Evolutionary conservation across 2,329 filamentous ascomycete genomes (phyloP).

Genomic region (Alternaria solani): DNA sequence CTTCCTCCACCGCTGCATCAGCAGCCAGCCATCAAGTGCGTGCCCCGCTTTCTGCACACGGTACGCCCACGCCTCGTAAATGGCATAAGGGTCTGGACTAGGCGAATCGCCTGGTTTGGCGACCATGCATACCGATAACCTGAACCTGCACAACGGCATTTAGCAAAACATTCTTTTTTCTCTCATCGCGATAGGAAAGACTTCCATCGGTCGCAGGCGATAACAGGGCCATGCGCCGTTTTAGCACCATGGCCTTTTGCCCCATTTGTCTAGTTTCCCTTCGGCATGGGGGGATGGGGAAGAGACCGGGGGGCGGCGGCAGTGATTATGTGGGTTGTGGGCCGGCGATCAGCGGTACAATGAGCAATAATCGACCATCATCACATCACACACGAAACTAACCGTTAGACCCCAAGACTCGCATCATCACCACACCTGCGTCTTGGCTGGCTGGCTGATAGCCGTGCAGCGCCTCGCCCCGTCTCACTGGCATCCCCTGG

Average conservation of each 20-base stretch:
- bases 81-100: not conserved
- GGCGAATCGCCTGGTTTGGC: not conserved
- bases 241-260: not conserved
- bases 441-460: not conserved
- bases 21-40: not conserved
- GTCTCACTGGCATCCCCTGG: not conserved
- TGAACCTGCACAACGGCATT: not conserved
- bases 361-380: not conserved
- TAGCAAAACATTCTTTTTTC: not conserved
- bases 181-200: not conserved
- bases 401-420: not conserved
- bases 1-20: not conserved
- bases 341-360: not conserved
- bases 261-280: not conserved
- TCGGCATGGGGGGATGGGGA: not conserved
- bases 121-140: not conserved
- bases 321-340: not conserved
- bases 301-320: not conserved
- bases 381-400: not conserved
- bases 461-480: not conserved
- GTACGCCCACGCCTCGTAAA: not conserved
- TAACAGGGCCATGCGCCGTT: too few relatives aligned
- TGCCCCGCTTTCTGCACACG: slow-evolving; percentile 6
- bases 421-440: not conserved
- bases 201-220: not conserved